These are phyloP conservation scores for Erysimum pusillum DNA, from an alignment of 441 rosid genomes.

Conservation along the genomic window DNA sequence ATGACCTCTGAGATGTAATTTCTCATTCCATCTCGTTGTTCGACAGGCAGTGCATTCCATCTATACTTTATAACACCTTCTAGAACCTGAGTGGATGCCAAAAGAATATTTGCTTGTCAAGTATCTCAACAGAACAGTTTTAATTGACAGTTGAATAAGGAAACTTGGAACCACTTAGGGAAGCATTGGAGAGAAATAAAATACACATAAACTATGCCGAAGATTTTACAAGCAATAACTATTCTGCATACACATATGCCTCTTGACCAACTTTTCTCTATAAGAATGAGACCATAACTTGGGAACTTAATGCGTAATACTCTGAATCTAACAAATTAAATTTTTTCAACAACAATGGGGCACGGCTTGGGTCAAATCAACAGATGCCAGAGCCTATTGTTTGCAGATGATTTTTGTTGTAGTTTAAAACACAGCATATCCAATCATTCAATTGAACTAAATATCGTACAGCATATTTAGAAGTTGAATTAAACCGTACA, in stretches of 20 bases:
- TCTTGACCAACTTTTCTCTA: not conserved
- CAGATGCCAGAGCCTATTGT: slow-evolving; percentile 30
- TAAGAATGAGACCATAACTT: not conserved
- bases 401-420: not conserved
- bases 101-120: slow-evolving; percentile 22
- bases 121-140: not conserved
- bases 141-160: slow-evolving; percentile 13
- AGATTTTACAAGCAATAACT: slow-evolving; percentile 9
- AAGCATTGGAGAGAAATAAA: not conserved
- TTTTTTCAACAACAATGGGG: not conserved
- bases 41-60: slow-evolving; percentile 98
- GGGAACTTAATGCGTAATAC: slow-evolving; percentile 19
- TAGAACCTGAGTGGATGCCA: slow-evolving; percentile 68
- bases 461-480: not conserved
- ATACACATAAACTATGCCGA: not conserved
- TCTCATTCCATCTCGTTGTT: slow-evolving; percentile 99
- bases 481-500: not conserved
- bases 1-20: slow-evolving; percentile 99
- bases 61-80: slow-evolving; percentile 99
- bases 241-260: slow-evolving; percentile 11
- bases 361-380: slow-evolving; percentile 20
- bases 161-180: slow-evolving; percentile 19
- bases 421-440: not conserved
- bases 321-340: slow-evolving; percentile 8
- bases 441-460: not conserved